Conservation (phyloP, 805 yeast genomes). For the Kodamaea hsintzibuensis region DNA sequence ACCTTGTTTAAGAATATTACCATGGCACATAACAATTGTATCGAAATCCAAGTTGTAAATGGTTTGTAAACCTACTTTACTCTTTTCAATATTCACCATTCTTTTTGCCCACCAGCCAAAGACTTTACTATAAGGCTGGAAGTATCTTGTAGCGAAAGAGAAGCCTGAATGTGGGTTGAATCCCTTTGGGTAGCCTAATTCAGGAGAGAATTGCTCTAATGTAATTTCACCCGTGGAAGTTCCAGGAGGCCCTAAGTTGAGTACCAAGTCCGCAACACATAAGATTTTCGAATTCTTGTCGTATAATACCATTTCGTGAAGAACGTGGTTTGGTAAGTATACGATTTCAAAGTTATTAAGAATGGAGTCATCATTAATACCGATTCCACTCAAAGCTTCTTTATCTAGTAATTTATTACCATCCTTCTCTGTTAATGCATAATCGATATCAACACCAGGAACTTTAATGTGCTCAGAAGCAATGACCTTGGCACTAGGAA, state of each 20-base stretch:
- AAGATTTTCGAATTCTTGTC: constrained; percentile 12
- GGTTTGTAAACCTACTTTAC: constrained; percentile 23
- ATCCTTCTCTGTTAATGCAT: constrained; percentile 6
- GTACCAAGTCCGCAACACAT: constrained; percentile 15
- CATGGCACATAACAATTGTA: constrained; percentile 59
- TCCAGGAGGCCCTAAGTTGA: constrained; percentile 13
- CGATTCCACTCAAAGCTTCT: constrained; percentile 6
- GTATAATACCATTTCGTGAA: constrained; percentile 16
- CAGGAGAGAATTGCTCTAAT: constrained; percentile 16
- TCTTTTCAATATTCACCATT: constrained; percentile 4
- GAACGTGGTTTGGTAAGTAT: constrained; percentile 11
- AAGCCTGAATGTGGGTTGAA: constrained; percentile 15
- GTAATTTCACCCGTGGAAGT: constrained; percentile 6
- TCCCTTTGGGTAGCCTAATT: constrained; percentile 12
- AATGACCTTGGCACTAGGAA: constrained; percentile 14
- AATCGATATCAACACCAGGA: constrained; percentile 2
- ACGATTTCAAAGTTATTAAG: constrained; percentile 14
- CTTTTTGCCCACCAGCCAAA: constrained; percentile 8
- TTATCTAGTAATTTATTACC: constrained; percentile 16
- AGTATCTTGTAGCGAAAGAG: constrained; percentile 13
- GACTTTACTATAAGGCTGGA: constrained; percentile 13
- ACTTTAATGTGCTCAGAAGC: constrained; percentile 10
- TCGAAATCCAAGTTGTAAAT: constrained; percentile 47
- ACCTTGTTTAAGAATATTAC: constrained; percentile 48
- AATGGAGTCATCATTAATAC: constrained; percentile 7